phyloP scores from a whole-genome alignment of 257 asterid genomes.

The Cordia subcordata region DNA sequence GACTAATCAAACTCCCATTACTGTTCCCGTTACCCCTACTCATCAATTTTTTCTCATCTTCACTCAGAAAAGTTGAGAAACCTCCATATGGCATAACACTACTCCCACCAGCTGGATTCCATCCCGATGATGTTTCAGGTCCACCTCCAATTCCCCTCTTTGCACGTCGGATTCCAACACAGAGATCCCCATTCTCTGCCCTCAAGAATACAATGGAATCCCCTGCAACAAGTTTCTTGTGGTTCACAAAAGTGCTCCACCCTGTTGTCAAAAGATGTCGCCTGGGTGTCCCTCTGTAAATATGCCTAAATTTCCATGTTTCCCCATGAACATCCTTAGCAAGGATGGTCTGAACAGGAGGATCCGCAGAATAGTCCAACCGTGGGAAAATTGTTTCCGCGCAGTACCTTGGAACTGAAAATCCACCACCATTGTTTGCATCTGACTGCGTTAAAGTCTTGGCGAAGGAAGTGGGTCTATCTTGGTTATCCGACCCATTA shows the following conservation, averaged over 20 bases:
- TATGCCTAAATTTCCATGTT: slow-evolving; percentile 87
- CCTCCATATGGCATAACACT: slow-evolving; percentile 56
- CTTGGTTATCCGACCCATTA: slow-evolving; percentile 19
- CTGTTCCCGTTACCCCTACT: slow-evolving; percentile 22
- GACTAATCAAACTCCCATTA: slow-evolving; percentile 20
- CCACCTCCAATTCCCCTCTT: slow-evolving; percentile 68
- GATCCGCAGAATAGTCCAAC: slow-evolving; percentile 29
- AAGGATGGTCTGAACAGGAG: slow-evolving; percentile 33
- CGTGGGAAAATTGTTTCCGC: slow-evolving; percentile 32
- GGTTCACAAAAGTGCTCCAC: slow-evolving; percentile 92
- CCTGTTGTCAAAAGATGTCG: slow-evolving; percentile 91
- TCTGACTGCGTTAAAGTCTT: slow-evolving; percentile 39
- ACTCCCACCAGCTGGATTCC: slow-evolving; percentile 53
- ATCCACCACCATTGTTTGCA: slow-evolving; percentile 41
- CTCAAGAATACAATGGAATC: slow-evolving; percentile 84
- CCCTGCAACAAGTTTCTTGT: slow-evolving; percentile 85
- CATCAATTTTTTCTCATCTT: slow-evolving; percentile 40
- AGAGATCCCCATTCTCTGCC: slow-evolving; percentile 73
- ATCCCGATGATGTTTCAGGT: slow-evolving; percentile 51
- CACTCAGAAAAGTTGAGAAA: slow-evolving; percentile 55
- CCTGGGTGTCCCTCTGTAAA: slow-evolving; percentile 88
- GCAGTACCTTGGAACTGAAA: slow-evolving; percentile 34
- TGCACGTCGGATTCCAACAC: slow-evolving; percentile 81
- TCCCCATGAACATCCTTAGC: slow-evolving; percentile 41
- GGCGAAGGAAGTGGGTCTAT: slow-evolving; percentile 26